These are phyloP conservation scores for Suhomyces wounanorum DNA, from an alignment of 1,139 yeast genomes.

Conservation along the genomic window DNA sequence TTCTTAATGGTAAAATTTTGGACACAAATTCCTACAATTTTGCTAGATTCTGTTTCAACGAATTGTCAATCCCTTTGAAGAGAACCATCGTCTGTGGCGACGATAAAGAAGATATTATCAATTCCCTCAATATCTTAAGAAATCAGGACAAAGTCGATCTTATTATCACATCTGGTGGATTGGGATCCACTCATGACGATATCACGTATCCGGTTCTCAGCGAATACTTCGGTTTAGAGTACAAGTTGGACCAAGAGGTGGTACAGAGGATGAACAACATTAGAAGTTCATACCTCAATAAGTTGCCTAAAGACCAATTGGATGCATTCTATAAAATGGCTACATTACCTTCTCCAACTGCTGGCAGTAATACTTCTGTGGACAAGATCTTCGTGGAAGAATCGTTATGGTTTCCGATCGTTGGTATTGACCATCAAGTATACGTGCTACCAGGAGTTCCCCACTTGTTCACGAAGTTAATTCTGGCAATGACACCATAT, in stretches of 20 bases:
- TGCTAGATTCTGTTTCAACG: constrained; percentile 66
- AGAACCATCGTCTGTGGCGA: constrained; percentile 77
- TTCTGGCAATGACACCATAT: constrained; percentile 33
- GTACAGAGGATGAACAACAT: constrained; percentile 59
- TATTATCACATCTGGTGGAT: constrained; percentile 79
- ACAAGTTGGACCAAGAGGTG: constrained; percentile 57
- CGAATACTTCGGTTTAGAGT: constrained; percentile 55
- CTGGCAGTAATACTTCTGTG: constrained; percentile 31
- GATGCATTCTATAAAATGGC: constrained; percentile 78
- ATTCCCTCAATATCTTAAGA: constrained; percentile 48
- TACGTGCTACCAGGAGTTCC: constrained; percentile 85
- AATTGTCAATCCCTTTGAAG: constrained; percentile 61
- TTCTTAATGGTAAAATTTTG: constrained; percentile 79
- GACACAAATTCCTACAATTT: constrained; percentile 78
- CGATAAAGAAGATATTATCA: constrained; percentile 63
- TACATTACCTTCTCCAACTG: constrained; percentile 55
- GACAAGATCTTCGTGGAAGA: constrained; percentile 55
- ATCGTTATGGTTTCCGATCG: constrained; percentile 81
- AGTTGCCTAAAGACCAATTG: constrained; percentile 46
- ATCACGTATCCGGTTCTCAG: constrained; percentile 76
- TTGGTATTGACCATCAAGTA: constrained; percentile 60
- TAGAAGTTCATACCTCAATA: constrained; percentile 40
- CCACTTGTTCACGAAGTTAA: constrained; percentile 58
- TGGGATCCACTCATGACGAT: constrained; percentile 91
- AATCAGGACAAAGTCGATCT: constrained; percentile 57